These are phyloP conservation scores for Epithemia pelagica DNA, from an alignment of 108 stramenopile genomes.

Conservation along the genomic window DNA sequence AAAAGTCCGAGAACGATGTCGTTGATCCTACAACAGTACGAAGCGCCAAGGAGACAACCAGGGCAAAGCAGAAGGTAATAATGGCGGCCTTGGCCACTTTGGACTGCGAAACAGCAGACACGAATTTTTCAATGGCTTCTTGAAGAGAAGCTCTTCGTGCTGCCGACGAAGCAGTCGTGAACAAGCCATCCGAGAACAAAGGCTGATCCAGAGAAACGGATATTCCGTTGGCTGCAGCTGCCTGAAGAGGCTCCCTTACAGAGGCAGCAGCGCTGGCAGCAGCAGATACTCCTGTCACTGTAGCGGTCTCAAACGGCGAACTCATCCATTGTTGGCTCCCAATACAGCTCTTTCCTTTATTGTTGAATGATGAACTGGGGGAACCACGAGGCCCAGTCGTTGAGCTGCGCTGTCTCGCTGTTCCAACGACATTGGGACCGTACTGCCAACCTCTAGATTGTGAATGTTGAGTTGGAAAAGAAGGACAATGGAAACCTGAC, in stretches of 20 bases:
- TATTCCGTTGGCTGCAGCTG: background rate
- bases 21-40: conserved; percentile 3
- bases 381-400: background rate
- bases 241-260: background rate
- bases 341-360: too few species aligned
- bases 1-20: background rate
- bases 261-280: background rate
- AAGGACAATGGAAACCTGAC: background rate
- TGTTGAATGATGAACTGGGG: too few species aligned
- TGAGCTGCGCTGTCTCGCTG: background rate
- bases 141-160: background rate
- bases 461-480: background rate
- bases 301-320: background rate
- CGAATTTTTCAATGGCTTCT: background rate
- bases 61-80: conserved; percentile 33
- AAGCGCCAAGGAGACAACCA: conserved; percentile 17
- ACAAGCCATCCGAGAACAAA: background rate
- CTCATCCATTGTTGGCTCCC: background rate
- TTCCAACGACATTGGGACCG: background rate
- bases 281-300: background rate
- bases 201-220: conserved; percentile 9
- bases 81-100: conserved; percentile 39
- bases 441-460: background rate
- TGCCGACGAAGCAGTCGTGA: background rate
- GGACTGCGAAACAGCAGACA: conserved; percentile 30